Base-by-base conservation (phyloP, 768 basidiomycete species). In the Termitomyces sp. region DNA sequence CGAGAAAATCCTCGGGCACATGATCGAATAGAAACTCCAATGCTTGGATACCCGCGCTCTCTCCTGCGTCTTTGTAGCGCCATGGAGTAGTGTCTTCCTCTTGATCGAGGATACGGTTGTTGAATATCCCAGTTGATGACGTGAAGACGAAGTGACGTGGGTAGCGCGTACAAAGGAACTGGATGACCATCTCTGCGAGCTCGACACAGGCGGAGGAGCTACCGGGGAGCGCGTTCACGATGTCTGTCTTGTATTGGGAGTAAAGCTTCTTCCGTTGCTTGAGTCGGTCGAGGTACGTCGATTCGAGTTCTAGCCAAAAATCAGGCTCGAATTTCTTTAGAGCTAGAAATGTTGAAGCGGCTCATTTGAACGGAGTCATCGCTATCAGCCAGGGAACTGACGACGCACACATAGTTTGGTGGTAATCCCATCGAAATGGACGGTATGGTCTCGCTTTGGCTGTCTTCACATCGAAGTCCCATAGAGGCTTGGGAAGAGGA, bases 301-400 rank as follows among this genome's bases (percentile, higher is more conserved):
- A 81, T 64, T 84, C 82, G 16, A 85, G 74, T 59, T 85, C 84
- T n/a, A 85, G 69, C 82, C 82, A 84, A 69, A 77, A 83, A 63
- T 84, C 81, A 4, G 80, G 78, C 53, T 84, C 83, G 64, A 84
- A 72, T 48, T 70, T 75, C 69, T 76, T 77, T 28, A 84, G 65
- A 35, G 82, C 84, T 81, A 39, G 7, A 53, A 12, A 32, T 36
- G 28, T 22, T 22, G 40, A 51, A n/a, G 20, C 4, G 33, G 33
- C 49, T 22, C 48, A 58, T 46, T 7, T 22, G 20, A 45, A 22
- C 40, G 11, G 5, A 28, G 2, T 40, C 15, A 52, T 40, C 33
- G 12, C n/a, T 42, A 16, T 40, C 28, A 20, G 11, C 40, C 16
- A 36, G 18, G 48, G 35, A 39, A 46, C 12, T 20, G 15, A 57